Conservation (phyloP, 2,329 filamentous ascomycete genomes). For the Fonsecaea monophora region DNA sequence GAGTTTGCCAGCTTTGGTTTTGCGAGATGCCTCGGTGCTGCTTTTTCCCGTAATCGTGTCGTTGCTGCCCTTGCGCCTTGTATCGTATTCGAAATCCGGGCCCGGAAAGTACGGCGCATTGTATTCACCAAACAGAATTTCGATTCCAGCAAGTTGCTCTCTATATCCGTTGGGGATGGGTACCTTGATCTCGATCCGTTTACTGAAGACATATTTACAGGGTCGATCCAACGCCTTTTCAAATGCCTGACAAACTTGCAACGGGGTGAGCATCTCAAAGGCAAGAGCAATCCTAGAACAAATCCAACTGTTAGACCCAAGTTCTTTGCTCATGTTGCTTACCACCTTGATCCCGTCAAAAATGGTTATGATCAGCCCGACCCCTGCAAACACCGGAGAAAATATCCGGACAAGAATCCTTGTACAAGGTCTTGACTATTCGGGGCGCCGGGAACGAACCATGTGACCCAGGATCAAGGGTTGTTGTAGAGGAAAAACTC, state of each 20-base stretch:
- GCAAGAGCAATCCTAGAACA: conserved; percentile 76
- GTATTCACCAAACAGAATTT: conserved; percentile 64
- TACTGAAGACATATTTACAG: conserved; percentile 77
- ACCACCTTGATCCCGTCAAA: background rate
- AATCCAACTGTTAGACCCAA: conserved; percentile 9
- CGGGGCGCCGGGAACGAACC: background rate
- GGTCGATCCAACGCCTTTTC: conserved; percentile 76
- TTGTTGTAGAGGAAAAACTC: background rate
- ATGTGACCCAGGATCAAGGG: background rate
- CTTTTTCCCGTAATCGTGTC: conserved; percentile 32
- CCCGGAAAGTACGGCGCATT: conserved; percentile 69
- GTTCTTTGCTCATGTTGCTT: background rate
- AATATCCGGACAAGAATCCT: background rate
- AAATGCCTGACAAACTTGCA: conserved; percentile 82
- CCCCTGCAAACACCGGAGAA: background rate
- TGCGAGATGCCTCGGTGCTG: conserved; percentile 13
- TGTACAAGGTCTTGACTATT: background rate
- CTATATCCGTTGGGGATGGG: conserved; percentile 87
- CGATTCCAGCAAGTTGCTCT: conserved; percentile 76
- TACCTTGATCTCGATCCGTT: conserved; percentile 79
- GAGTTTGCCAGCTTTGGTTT: conserved; percentile 55
- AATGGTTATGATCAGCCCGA: conserved; percentile 7
- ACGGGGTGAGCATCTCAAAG: conserved; percentile 85
- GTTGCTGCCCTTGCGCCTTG: conserved; percentile 39
- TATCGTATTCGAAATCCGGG: conserved; percentile 58